Base-by-base conservation (phyloP, 768 basidiomycete genomes). In the Dacryopinax primogenitus region DNA sequence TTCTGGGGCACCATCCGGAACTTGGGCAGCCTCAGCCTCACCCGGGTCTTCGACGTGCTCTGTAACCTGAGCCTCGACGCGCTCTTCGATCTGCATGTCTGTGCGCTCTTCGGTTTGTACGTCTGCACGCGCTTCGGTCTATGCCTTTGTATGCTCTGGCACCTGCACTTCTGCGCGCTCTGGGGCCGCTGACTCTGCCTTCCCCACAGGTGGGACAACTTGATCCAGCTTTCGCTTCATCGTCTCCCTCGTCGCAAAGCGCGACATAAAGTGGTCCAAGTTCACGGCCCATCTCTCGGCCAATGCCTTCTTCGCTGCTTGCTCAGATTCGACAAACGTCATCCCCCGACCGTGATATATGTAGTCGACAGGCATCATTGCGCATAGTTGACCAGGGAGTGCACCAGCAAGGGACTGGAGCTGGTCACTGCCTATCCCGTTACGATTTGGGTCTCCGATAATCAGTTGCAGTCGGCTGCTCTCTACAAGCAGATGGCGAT, bases 341-440 rank as follows among this genome's bases (percentile, higher is more conserved):
- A 58, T 58, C 7, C 13, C 51, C 3, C 51, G 11, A 6, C 51
- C 51, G 18, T 21, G 23, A 18, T 26, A 58, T 15, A 58, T 58
- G 51, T 58, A 58, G 51, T 58, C 51, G 26, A 32, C 51, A 11
- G 51, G 51, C 51, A 58, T 58, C 51, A 58, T 58, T 9, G 51
- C 51, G 26, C 51, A 58, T 18, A 58, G 30, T 30, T 58, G 51
- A 11, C 51, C 51, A 11, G 51, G 51, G 4, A 58, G 51, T 30
- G 51, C 12, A 3, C 51, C 51, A 26, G 51, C 51, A 18, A 58
- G 51, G 13, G 51, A 58, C 26, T 58, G 51, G 13, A 58, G 23
- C 26, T 58, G 51, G 18, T 58, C 51, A 18, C 51, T 58, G 9
- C 51, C 51, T 13, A 58, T 58, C 13, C 51, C 51, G 26, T 58